A percentile compares a stretch with the other conserved stretches of the same genome.
Evolutionary conservation across 495 filamentous ascomycete genomes (phyloP).

Genomic region (Lasiosphaeria miniovina): DNA sequence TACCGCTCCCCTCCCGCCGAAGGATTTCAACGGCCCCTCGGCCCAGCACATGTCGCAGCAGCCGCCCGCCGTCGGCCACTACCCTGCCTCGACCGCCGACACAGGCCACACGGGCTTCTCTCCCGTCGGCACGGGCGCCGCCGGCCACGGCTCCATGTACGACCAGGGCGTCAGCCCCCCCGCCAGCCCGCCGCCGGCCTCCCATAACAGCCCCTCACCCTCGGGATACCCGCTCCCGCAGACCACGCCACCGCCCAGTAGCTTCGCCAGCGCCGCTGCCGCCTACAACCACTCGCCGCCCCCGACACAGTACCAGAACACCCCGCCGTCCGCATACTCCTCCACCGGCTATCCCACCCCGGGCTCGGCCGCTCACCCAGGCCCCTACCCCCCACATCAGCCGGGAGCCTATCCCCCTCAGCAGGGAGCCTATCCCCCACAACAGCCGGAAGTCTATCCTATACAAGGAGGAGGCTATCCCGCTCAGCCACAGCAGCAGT

Average conservation of each 20-base stretch:
- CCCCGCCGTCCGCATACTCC: too few relatives aligned
- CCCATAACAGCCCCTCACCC: conserved; percentile 5
- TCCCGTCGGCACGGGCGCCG: conserved; percentile 18
- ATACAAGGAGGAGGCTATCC: too few relatives aligned
- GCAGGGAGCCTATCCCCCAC: too few relatives aligned
- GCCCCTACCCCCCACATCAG: too few relatives aligned
- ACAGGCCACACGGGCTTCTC: conserved; percentile 3
- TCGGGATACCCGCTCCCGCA: conserved; percentile 1
- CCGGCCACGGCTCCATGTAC: conserved; percentile 14
- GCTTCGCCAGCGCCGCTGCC: background rate
- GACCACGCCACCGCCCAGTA: conserved; percentile 10
- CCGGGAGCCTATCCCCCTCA: too few relatives aligned
- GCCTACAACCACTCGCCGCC: too few relatives aligned
- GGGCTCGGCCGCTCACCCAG: too few relatives aligned
- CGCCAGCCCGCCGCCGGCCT: conserved; percentile 17
- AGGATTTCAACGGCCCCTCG: background rate
- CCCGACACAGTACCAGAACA: too few relatives aligned
- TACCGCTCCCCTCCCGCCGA: conserved; percentile 5
- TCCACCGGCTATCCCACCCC: too few relatives aligned
- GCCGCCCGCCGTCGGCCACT: conserved; percentile 5
- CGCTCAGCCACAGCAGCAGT: background rate
- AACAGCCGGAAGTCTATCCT: too few relatives aligned
- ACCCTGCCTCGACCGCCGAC: conserved; percentile 4
- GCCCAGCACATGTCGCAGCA: conserved; percentile 18
- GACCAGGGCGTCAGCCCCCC: conserved; percentile 7